These are phyloP conservation scores for Agaricus sinodeliciosus DNA, from an alignment of 768 basidiomycete species.

Conservation along the genomic window DNA sequence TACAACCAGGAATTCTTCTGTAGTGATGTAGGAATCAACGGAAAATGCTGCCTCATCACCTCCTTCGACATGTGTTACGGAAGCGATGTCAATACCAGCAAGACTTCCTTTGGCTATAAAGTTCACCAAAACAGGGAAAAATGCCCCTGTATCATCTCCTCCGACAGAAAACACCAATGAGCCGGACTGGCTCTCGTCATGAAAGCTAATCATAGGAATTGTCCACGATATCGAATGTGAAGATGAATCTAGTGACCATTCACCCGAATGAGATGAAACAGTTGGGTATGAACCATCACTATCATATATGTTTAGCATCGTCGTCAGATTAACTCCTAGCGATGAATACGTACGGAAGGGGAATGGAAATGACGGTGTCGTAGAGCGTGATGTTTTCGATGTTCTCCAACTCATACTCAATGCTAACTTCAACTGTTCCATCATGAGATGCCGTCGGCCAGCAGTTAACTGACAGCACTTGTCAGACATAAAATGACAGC, in stretches of 20 bases:
- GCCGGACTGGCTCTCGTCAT: conserved; percentile 62
- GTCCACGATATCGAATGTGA: conserved; percentile 84
- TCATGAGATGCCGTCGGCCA: conserved; percentile 93
- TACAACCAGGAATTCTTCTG: conserved; percentile 55
- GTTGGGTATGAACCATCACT: conserved; percentile 83
- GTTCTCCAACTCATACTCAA: conserved; percentile 95
- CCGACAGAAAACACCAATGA: conserved; percentile 88
- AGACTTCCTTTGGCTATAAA: conserved; percentile 81
- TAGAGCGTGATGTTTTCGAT: conserved; percentile 62
- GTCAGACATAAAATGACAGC: conserved; percentile 1
- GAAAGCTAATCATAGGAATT: conserved; percentile 57
- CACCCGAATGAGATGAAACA: conserved; percentile 67
- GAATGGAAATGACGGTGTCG: conserved; percentile 86
- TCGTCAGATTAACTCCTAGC: background rate
- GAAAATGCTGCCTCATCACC: conserved; percentile 37
- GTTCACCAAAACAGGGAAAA: conserved; percentile 87
- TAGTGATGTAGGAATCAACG: conserved; percentile 45
- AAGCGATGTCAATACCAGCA: conserved; percentile 63
- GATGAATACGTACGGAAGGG: conserved; percentile 68
- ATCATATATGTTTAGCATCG: background rate
- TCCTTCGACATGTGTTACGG: conserved; percentile 46
- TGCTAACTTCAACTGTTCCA: conserved; percentile 90
- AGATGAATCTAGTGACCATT: conserved; percentile 78
- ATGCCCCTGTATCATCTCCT: conserved; percentile 74
- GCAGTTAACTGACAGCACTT: conserved; percentile 69